Evolutionary conservation across 2,329 filamentous ascomycete genomes (phyloP), one percentile per base, ranked within the genome.

Genomic region (Ascochyta pisi): DNA sequence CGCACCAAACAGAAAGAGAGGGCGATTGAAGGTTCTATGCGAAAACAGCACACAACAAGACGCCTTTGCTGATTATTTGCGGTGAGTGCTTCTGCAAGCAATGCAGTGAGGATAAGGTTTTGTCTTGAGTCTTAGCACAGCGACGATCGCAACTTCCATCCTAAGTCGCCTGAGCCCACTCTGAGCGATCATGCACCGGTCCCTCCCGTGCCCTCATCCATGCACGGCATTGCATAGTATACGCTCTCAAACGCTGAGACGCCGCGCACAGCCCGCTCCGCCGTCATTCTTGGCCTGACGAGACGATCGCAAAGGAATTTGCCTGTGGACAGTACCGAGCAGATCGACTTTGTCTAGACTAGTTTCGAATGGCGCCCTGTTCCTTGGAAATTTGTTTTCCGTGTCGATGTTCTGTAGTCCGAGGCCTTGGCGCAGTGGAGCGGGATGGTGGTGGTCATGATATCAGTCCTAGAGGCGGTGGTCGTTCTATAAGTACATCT

Each of bases 141-240:
- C 29, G 37, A 29, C 16, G 35, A 41, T 52, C 37, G 31, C 34
- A 40, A 34, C 43, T 42, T 45, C n/a, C 6, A 26, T 13, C 15
- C 38, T 7, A 24, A 6, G 23, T n/a, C 23, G 24, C 41, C 19
- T 29, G 34, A 33, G n/a, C 37, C 15, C 19, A 27, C 15, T 33
- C 45, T 10, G 13, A 39, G 23, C 29, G 29, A 37, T 47, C 29
- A 47, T 47, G 37, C 31, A 22, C 12, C 43, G 37, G 31, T 34
- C 4, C 23, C 22, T 47, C 19, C 46, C 46, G 55, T 42, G 34
- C 37, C 38, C 15, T 40, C 9, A 31, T 19, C 26, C 44, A 38
- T 48, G 51, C 31, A 54, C 37, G 31, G 15, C 40, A 47, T 50
- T 46, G 29, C 35, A 50, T 6, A 22, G 26, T 22, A 47, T 24